Evolutionary conservation across 345 rosid genomes (phyloP).

Genomic region (Pistacia atlantica): DNA sequence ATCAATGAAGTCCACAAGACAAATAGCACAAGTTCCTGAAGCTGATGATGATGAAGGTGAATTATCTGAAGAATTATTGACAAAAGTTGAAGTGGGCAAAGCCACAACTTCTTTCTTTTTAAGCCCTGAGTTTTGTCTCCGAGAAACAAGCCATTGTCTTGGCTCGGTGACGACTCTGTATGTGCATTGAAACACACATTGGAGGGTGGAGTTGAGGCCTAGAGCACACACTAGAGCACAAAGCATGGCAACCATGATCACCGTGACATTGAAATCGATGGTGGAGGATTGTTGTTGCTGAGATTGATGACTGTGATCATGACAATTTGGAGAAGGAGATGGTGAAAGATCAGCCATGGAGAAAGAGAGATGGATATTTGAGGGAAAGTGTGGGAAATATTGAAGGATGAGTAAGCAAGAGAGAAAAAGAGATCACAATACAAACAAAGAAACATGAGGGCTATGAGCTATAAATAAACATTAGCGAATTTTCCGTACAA

Average conservation of each 20-base stretch:
- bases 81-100: slow-evolving; percentile 36
- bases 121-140: slow-evolving; percentile 31
- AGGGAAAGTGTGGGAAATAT: not conserved
- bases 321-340: slow-evolving; percentile 7
- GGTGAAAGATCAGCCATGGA: slow-evolving; percentile 35
- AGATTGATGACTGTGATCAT: slow-evolving; percentile 14
- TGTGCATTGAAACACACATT: slow-evolving; percentile 38
- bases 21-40: slow-evolving; percentile 49
- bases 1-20: slow-evolving; percentile 50
- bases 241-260: slow-evolving; percentile 37
- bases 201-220: slow-evolving; percentile 38
- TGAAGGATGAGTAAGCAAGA: not conserved
- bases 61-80: not conserved
- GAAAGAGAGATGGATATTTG: not conserved
- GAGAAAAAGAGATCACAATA: not conserved
- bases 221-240: slow-evolving; percentile 44
- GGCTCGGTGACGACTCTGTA: slow-evolving; percentile 26
- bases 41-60: slow-evolving; percentile 20
- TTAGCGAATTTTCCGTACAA: too few species aligned
- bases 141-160: slow-evolving; percentile 23
- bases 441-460: slow-evolving; percentile 15
- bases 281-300: not conserved
- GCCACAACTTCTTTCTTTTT: slow-evolving; percentile 37
- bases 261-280: slow-evolving; percentile 30
- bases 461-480: not conserved